phyloP scores from a whole-genome alignment of 805 yeast genomes.

The Vanderwaltozyma polyspora region DNA sequence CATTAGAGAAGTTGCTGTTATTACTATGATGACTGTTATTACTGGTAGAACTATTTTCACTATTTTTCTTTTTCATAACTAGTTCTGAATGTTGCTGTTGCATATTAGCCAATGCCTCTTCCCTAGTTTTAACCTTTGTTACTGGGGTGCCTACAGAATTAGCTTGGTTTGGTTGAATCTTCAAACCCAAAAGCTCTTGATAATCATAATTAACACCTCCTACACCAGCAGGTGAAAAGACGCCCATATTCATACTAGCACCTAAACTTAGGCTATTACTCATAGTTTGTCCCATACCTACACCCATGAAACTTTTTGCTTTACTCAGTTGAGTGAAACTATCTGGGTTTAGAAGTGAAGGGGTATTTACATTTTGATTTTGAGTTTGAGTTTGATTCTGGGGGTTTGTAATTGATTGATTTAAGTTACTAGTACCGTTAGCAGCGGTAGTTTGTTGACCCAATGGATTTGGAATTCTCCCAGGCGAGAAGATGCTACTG shows the following conservation, averaged over 20 bases:
- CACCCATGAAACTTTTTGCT: slow-evolving; percentile 2
- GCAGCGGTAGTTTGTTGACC: neutral
- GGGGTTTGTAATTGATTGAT: neutral
- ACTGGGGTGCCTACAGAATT: no score
- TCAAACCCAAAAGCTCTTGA: slow-evolving; percentile 20
- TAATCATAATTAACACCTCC: slow-evolving; percentile 26
- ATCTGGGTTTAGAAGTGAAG: slow-evolving; percentile 2
- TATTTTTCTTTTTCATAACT: slow-evolving; percentile 1
- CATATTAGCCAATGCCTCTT: slow-evolving; percentile 24
- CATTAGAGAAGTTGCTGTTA: neutral
- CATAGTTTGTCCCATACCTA: slow-evolving; percentile 3
- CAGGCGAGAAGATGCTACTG: slow-evolving; percentile 8
- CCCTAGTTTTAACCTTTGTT: slow-evolving; percentile 19
- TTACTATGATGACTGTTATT: neutral
- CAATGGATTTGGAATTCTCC: slow-evolving; percentile 2
- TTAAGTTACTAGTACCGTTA: neutral
- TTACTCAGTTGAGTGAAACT: slow-evolving; percentile 9
- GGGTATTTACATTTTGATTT: slow-evolving; percentile 2
- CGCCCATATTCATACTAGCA: slow-evolving; percentile 6
- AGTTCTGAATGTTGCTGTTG: slow-evolving; percentile 21
- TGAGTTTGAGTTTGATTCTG: slow-evolving; percentile 1
- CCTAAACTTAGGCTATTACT: slow-evolving; percentile 1
- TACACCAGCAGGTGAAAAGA: slow-evolving; percentile 23
- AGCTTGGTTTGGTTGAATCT: slow-evolving; percentile 6
- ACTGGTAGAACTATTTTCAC: neutral